Base-by-base conservation (phyloP, 1,139 yeast species). In the Saccharomyces uvarum region DNA sequence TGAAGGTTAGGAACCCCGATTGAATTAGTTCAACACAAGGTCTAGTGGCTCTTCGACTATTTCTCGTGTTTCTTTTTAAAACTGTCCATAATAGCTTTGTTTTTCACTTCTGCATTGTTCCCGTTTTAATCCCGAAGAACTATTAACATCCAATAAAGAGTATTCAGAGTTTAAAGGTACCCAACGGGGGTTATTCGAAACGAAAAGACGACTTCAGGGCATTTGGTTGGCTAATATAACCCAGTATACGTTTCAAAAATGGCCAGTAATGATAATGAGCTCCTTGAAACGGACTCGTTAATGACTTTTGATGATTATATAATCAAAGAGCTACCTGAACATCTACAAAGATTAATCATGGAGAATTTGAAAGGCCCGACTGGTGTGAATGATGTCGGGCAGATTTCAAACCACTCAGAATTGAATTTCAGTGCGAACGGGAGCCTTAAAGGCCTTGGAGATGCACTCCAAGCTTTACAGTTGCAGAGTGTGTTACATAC, bases 281-380 rank as follows among this genome's bases (percentile, higher is more conserved):
- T 19, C 21, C 8, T 21, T 14, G 42, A 38, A 38, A 38, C 44
- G 24, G 44, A 38, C 19, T 38, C 44, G 44, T 16, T 38, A 38
- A 38, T 38, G 24, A 38, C 44, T 6, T 38, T 38, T 11, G 75
- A 71, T 49, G 75, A 72, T 19, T 71, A 70, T 56, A 59, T 72
- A 42, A 66, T 62, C 53, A 67, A 65, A 47, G 66, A 69, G 1
- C 57, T 72, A 13, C 74, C 75, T 0, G 58, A 57, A 42, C 73
- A 71, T 56, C 56, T 72, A 24, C 71, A 72, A 48, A 63, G 63
- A 49, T 68, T 70, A 47, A 56, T 72, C 14, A 61, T 62, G 48
- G 59, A 52, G 51, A 63, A 48, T 51, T 55, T 28, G 13, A 56
- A 38, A 19, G 26, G 44, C 19, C 33, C 48, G 19, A 48, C 47